Evolutionary conservation across 345 rosid genomes (phyloP), one percentile per base, ranked within the genome.

Genomic region (Eucalyptus brandiana): DNA sequence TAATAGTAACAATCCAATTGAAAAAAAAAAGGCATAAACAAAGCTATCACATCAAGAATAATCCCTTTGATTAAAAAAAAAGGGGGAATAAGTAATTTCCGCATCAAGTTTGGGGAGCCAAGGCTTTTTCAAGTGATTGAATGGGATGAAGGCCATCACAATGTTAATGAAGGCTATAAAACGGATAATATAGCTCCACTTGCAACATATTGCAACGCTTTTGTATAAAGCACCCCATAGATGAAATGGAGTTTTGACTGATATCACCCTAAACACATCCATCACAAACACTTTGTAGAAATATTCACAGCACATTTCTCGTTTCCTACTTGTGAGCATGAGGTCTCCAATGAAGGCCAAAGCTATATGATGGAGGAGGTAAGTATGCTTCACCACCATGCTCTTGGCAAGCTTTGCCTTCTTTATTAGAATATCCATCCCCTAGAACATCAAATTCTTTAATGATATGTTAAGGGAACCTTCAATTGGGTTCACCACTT

Each of bases 271-370:
- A 0, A 62, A 62, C 34, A 14, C 17, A 14, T 62, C 72, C 72
- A 62, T 7, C 1, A 0, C 2, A 65, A 0, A n/a, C 4, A 65
- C 37, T 7, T 65, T n/a, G 19, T 2, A 0, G 5, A 65, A n/a
- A 7, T 15, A 30, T 65, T 65, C 5, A 8, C 21, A 2, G 11
- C 76, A 65, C 19, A 65, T 65, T 65, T 65, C 3, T 0, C 3
- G 0, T 30, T 65, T 65, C n/a, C 37, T n/a, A 65, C 37, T 2
- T 65, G 34, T 65, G 21, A 65, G n/a, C 76, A 65, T 65, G 37
- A 65, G 76, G 3, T 65, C 37, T 15, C 21, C 11, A 4, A 65
- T 65, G 37, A 65, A 65, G 76, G 7, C 37, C 21, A 7, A 62
- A 65, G 76, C 37, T 65, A 30, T 30, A 15, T 15, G 1, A 65